Conservation (phyloP, 2,329 filamentous ascomycete species). For the Sphaerulina musiva region DNA sequence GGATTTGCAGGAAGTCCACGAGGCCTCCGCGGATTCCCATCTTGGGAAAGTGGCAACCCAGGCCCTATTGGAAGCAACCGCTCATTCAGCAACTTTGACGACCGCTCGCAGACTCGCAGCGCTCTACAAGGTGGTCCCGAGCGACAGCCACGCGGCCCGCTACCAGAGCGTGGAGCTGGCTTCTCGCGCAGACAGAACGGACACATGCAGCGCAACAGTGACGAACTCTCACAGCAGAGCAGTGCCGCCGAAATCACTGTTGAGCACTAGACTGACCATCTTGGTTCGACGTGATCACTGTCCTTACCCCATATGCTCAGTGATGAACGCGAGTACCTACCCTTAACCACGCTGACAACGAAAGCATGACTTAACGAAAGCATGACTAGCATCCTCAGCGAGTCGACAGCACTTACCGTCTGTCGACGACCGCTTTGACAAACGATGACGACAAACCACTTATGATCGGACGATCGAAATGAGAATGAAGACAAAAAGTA, state of each 20-base stretch:
- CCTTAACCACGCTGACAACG: conserved; percentile 2
- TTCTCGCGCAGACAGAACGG: conserved; percentile 55
- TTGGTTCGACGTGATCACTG: conserved; percentile 3
- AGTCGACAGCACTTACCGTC: conserved; percentile 10
- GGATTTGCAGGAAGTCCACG: conserved; percentile 51
- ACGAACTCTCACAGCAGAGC: conserved; percentile 56
- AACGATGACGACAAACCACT: conserved; percentile 14
- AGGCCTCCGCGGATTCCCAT: conserved; percentile 54
- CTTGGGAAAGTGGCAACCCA: conserved; percentile 52
- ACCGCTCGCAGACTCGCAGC: conserved; percentile 46
- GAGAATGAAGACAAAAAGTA: conserved; percentile 20
- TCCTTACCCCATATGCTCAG: conserved; percentile 4
- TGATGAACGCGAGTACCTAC: neutral
- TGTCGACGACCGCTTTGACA: conserved; percentile 15
- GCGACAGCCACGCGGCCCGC: conserved; percentile 56
- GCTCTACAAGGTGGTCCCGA: conserved; percentile 43
- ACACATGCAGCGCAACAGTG: conserved; percentile 56
- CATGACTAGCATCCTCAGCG: conserved; percentile 20
- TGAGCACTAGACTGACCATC: conserved; percentile 43
- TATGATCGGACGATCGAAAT: conserved; percentile 20
- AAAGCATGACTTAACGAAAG: conserved; percentile 19
- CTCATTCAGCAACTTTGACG: conserved; percentile 55
- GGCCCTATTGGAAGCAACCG: conserved; percentile 60
- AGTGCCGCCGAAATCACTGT: conserved; percentile 56
- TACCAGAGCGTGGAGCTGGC: conserved; percentile 54